Base-by-base conservation (phyloP, 2,329 filamentous ascomycete species). In the Elsinoe arachidis region DNA sequence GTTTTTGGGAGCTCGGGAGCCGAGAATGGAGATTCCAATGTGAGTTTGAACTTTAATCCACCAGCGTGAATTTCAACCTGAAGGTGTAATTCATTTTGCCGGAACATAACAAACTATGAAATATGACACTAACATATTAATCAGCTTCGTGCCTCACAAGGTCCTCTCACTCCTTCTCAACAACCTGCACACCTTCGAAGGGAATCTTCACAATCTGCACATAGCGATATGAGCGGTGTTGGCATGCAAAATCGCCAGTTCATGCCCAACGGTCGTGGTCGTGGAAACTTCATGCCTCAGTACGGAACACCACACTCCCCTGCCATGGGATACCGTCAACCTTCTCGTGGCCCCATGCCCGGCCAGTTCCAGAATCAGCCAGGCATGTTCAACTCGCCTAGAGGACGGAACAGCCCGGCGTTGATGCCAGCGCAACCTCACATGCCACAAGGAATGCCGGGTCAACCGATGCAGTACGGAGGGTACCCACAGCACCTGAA, bases 161-260 rank as follows among this genome's bases (percentile, higher is more conserved):
- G 52, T 63, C 80, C 80, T 60, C 77, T 80, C 62, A 77, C 80
- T 60, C 77, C 84, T 65, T 80, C 79, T 60, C 75, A 82, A 56
- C 86, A 87, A 66, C 79, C 83, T n/a, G 82, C 80, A 62, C 91
- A 97, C 73, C 81, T 89, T 65, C 87, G 92, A 67, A 86, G 90
- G 65, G 87, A 92, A 70, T 96, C 92, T 30, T 86, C 86, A 37
- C 90, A 93, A 68, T 95, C 89, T 19, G 80, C 84, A 62, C 87
- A 92, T 71, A 83, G 82, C 69, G 87, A 91, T 62, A 81, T 85
- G 72, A 81, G 79, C 70, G 83, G 80, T 80, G 82, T 68, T 62
- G 75, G 73, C 66, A 73, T 76, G 69, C 65, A 68, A 61, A 61
- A 64, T 51, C 60, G 63, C 54, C 67, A 68, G 38, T 76, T 73